Evolutionary conservation across 2,329 filamentous ascomycete species (phyloP).

Genomic region (Ascochyta pisi): DNA sequence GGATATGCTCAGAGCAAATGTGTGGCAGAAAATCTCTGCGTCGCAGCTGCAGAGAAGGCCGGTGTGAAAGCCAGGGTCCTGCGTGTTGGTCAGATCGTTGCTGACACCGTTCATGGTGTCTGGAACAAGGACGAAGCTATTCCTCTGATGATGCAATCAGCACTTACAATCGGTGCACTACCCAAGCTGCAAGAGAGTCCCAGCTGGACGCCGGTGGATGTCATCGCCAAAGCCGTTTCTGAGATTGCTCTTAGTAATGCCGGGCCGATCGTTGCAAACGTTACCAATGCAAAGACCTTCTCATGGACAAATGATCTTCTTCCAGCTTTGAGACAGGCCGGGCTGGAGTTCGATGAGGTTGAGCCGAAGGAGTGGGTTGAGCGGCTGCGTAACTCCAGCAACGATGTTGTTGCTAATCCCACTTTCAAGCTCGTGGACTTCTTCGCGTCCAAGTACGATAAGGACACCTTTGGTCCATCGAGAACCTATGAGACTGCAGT

Average conservation of each 20-base stretch:
- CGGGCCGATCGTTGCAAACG: constrained; percentile 55
- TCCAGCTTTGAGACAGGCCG: constrained; percentile 56
- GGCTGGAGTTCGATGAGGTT: constrained; percentile 40
- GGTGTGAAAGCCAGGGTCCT: constrained; percentile 35
- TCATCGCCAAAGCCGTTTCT: constrained; percentile 31
- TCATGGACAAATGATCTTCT: constrained; percentile 62
- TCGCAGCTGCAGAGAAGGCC: constrained; percentile 22
- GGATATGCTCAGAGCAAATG: constrained; percentile 60
- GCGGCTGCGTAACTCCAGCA: constrained; percentile 53
- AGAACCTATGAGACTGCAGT: constrained; percentile 26
- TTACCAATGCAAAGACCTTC: constrained; percentile 60
- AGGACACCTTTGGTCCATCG: constrained; percentile 18
- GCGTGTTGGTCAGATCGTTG: constrained; percentile 56
- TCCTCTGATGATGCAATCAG: constrained; percentile 58
- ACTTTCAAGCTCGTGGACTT: constrained; percentile 62
- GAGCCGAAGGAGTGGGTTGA: constrained; percentile 34
- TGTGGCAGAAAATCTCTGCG: constrained; percentile 55
- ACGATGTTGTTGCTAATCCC: constrained; percentile 59
- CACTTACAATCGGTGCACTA: constrained; percentile 55
- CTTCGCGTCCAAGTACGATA: constrained; percentile 60
- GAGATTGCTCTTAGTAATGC: constrained; percentile 34
- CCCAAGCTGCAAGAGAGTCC: constrained; percentile 52
- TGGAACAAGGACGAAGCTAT: constrained; percentile 61
- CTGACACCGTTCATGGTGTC: constrained; percentile 54
- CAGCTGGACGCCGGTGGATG: constrained; percentile 44